Base-by-base conservation (phyloP, 176 grass and related monocot species). In the Microstegium vimineum region DNA sequence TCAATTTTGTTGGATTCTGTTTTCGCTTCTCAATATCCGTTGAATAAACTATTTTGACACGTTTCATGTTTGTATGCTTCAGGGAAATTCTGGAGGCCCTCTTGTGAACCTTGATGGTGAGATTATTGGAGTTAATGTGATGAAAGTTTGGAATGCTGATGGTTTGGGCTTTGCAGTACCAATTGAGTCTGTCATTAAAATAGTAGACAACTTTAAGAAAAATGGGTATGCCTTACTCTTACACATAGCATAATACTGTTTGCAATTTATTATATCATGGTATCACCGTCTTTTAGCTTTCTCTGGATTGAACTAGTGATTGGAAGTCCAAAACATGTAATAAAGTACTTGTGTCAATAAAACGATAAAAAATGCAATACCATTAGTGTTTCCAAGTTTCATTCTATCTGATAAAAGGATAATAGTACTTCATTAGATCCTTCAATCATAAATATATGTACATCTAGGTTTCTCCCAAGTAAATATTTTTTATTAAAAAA, bases 61-160 rank as follows among this genome's bases (percentile, higher is more conserved):
- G 42, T 64, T n/a, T n/a, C n/a, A n/a, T n/a, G n/a, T n/a, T 71
- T 70, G 10, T 62, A 23, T 74, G 45, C 69, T 42, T 1, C 88
- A 98, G 95, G 95, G 92, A 65, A 98, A 88, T 74, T 93, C 90
- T 73, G 92, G 95, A 56, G 92, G 92, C 25, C 95, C 90, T 73
- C 89, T 95, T 86, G 89, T 94, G 62, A 98, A 98, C 66, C 82
- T 98, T 71, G 92, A 94, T 65, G 95, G 92, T 1, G 95, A 98
- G 70, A 89, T 95, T 70, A 85, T 95, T 38, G 95, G 95, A 73
- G 79, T 98, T 69, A 98, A 93, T 70, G 82, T 93, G 49, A 86
- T 93, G 84, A 95, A 95, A 91, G 46, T 86, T 35, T 3, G 3
- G 25, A 41, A 54, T 62, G 90, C 90, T 76, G 85, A 95, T 88